Evolutionary conservation across 1,284 basidiomycete species (phyloP).

Genomic region (Fomitiporia mediterranea): DNA sequence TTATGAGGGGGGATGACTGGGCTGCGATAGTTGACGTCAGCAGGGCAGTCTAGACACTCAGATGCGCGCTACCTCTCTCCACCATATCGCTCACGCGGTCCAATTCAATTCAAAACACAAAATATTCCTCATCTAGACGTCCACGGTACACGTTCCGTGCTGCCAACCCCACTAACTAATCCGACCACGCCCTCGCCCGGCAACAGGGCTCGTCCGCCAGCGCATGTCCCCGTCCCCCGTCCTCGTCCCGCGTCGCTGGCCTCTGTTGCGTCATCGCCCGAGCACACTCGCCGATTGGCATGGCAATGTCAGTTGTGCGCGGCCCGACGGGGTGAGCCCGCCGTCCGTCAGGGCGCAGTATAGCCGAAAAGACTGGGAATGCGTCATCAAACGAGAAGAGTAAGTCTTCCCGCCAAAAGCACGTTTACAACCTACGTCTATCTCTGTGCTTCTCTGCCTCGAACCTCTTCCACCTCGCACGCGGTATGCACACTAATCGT

Average conservation of each 20-base stretch:
- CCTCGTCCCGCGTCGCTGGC: background rate
- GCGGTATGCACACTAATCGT: slow-evolving; percentile 14
- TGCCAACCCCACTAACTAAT: background rate
- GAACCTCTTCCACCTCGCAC: background rate
- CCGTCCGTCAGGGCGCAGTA: background rate
- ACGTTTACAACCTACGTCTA: background rate
- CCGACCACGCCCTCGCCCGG: background rate
- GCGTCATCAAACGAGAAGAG: background rate
- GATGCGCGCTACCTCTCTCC: background rate
- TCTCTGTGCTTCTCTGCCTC: background rate
- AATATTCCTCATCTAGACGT: too few species aligned
- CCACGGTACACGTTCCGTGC: too few species aligned
- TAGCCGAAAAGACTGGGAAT: background rate
- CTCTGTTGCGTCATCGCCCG: background rate
- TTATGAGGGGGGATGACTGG: background rate
- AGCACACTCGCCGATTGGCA: background rate
- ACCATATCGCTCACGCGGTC: background rate
- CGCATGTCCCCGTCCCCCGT: background rate
- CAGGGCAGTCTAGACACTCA: too few species aligned
- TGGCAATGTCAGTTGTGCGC: background rate
- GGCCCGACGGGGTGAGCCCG: background rate
- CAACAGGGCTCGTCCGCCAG: too few species aligned
- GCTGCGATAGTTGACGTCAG: slow-evolving; percentile 10
- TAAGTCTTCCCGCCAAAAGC: background rate
- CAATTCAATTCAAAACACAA: slow-evolving; percentile 2